These are phyloP conservation scores for Eimeria zaria DNA, from an alignment of 169 alveolate genomes.

Conservation along the genomic window DNA sequence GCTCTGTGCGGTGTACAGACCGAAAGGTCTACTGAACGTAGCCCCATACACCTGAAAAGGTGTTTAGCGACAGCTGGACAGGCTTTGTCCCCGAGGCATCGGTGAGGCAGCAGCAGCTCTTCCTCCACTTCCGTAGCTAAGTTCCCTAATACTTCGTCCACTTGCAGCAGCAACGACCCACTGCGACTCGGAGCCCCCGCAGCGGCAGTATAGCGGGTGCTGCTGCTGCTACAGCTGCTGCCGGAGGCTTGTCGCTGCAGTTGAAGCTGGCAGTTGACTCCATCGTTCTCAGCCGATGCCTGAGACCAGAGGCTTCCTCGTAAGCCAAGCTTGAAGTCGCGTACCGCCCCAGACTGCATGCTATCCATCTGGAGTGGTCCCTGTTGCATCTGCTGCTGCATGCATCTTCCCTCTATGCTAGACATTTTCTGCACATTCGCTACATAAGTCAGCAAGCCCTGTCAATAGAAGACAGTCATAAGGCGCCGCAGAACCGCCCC, in stretches of 20 bases:
- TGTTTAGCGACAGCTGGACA: slow-evolving; percentile 25
- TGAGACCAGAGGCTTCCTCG: not conserved
- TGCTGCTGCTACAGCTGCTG: slow-evolving; percentile 15
- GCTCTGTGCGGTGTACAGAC: slow-evolving; percentile 4
- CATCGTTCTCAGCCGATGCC: not conserved
- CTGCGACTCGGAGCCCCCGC: not conserved
- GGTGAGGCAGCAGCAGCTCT: slow-evolving; percentile 27
- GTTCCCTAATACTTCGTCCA: not conserved
- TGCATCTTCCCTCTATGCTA: not conserved
- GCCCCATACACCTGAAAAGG: slow-evolving; percentile 31
- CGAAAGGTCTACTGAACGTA: slow-evolving; percentile 24
- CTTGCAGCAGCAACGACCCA: slow-evolving; percentile 45
- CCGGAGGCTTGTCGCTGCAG: slow-evolving; percentile 25
- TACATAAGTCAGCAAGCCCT: not conserved
- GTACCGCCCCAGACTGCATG: not conserved
- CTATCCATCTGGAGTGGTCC: not conserved
- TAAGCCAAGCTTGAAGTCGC: not conserved
- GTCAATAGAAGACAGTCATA: not conserved
- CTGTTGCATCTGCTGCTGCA: slow-evolving; percentile 10
- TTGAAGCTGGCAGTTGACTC: too few relatives aligned
- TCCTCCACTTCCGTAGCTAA: not conserved
- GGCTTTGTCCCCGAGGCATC: slow-evolving; percentile 25
- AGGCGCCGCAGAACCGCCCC: not conserved
- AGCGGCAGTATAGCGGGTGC: not conserved
- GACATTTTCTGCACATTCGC: not conserved